phyloP scores from a whole-genome alignment of 2,329 filamentous ascomycete species.

The Talaromyces rugulosus region DNA sequence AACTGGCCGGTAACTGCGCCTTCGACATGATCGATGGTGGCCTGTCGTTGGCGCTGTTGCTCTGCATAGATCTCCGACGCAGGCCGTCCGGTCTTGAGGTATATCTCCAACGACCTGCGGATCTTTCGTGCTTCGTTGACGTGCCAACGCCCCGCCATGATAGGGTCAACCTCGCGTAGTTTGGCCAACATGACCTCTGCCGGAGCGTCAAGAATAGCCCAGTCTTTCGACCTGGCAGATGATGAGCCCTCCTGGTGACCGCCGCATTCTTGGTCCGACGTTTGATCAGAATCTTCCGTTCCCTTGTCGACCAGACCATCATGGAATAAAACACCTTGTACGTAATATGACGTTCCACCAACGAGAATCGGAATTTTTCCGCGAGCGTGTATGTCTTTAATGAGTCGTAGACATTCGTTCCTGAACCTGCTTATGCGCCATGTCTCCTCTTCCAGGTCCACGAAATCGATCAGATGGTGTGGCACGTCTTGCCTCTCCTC shows the following conservation, averaged over 20 bases:
- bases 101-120: constrained; percentile 83
- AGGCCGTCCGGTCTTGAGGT: constrained; percentile 70
- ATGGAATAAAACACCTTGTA: constrained; percentile 80
- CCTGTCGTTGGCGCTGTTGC: constrained; percentile 49
- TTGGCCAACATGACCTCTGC: constrained; percentile 69
- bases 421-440: constrained; percentile 82
- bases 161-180: constrained; percentile 75
- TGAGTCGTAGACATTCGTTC: constrained; percentile 61
- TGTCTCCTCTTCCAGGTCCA: constrained; percentile 69
- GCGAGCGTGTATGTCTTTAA: constrained; percentile 71
- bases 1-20: constrained; percentile 26
- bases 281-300: constrained; percentile 17
- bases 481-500: constrained; percentile 74
- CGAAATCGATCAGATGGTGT: constrained; percentile 81
- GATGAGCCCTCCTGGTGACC: constrained; percentile 21
- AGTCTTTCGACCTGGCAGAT: constrained; percentile 38
- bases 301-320: constrained; percentile 55
- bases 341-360: constrained; percentile 94
- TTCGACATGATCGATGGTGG: constrained; percentile 20
- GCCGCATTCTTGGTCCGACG: background rate
- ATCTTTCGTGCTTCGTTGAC: constrained; percentile 91
- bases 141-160: constrained; percentile 90
- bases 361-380: constrained; percentile 85
- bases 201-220: constrained; percentile 67
- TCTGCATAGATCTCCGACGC: constrained; percentile 86